Evolutionary conservation across 495 filamentous ascomycete genomes (phyloP), one percentile per base, ranked within the genome.

Genomic region (Thermochaetoides thermophila): DNA sequence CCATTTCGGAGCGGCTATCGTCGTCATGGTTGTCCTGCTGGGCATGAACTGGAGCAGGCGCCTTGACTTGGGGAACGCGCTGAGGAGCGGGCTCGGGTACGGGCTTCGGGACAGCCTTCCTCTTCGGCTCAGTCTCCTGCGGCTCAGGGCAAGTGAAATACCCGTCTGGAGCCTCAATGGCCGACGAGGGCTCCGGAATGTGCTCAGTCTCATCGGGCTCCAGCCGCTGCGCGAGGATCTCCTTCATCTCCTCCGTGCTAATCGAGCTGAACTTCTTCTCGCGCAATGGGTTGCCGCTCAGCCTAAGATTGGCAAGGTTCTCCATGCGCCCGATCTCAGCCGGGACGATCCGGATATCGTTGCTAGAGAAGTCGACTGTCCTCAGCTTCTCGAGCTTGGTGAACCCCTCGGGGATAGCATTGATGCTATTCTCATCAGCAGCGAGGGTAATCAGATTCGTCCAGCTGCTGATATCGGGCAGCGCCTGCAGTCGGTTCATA

Each of bases 251-350:
- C 13, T 84, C 81, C 0, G 81, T 83, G 16, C 66, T 64, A 64
- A 93, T 80, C 14, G 61, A 76, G 19, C 85, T 61, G 34, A 89
- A 79, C 50, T 81, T 91, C 43, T 80, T 83, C 43, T 94, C 85
- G 27, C 78, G 63, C 9, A 97, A 56, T 4, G 89, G 89, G 46
- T 97, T 97, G 10, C 82, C 83, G 28, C 74, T 73, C 22, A 97
- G 63, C 8, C 71, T 71, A 24, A 95, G 66, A 36, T 71, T 74
- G 7, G 68, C 63, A 7, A 97, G 60, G 31, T 57, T 76, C 3
- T 84, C 72, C 81, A 96, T 93, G 17, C 72, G 55, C 5, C 81
- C 82, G 37, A 96, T 71, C 43, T 69, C 70, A 8, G 80, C 68
- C 41, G 91, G 83, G 21, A 97, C 45, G 13, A 69, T 57, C 5